A percentile compares a stretch with the other conserved stretches of the same genome.
Conservation (phyloP, 2,329 filamentous ascomycete species). For the Aspergillus pseudotamarii region DNA sequence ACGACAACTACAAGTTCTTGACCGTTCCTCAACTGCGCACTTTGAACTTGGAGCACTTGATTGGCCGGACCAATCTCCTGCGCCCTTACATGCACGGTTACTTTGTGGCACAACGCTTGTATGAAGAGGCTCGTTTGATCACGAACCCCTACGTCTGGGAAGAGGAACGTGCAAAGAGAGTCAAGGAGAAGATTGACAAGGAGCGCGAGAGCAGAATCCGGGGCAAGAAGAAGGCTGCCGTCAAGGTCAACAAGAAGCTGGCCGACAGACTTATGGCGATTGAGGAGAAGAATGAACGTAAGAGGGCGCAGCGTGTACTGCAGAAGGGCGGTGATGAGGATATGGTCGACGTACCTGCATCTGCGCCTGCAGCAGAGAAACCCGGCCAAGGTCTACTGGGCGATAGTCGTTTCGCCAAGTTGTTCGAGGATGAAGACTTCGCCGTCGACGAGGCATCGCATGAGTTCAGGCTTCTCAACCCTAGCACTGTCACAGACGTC, state of each 20-base stretch:
- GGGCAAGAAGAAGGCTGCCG: constrained; percentile 84
- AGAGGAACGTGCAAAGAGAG: constrained; percentile 84
- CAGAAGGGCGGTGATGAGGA: constrained; percentile 60
- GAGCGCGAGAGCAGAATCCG: constrained; percentile 93
- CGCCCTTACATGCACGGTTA: constrained; percentile 99
- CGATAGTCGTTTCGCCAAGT: constrained; percentile 81
- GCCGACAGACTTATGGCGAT: constrained; percentile 64
- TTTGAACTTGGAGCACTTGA: constrained; percentile 82
- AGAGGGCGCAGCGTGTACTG: constrained; percentile 50
- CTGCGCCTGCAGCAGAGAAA: constrained; percentile 22
- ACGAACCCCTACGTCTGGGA: constrained; percentile 93
- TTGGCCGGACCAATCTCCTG: constrained; percentile 86
- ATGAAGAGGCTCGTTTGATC: constrained; percentile 92
- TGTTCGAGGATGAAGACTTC: constrained; percentile 95
- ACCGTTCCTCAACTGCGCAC: constrained; percentile 82
- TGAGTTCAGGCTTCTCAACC: constrained; percentile 88
- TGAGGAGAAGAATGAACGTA: constrained; percentile 59
- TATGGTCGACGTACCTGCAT: constrained; percentile 34
- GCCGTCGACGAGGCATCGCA: constrained; percentile 84
- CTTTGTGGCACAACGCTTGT: constrained; percentile 92
- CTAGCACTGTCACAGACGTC: constrained; percentile 65
- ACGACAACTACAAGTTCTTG: constrained; percentile 99
- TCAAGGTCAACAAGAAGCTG: constrained; percentile 80
- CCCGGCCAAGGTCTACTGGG: constrained; percentile 68
- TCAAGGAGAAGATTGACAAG: constrained; percentile 95